A percentile compares a stretch with the other conserved stretches of the same genome.
phyloP scores from a whole-genome alignment of 805 yeast genomes.

The Metahyphopichia silvanorum region DNA sequence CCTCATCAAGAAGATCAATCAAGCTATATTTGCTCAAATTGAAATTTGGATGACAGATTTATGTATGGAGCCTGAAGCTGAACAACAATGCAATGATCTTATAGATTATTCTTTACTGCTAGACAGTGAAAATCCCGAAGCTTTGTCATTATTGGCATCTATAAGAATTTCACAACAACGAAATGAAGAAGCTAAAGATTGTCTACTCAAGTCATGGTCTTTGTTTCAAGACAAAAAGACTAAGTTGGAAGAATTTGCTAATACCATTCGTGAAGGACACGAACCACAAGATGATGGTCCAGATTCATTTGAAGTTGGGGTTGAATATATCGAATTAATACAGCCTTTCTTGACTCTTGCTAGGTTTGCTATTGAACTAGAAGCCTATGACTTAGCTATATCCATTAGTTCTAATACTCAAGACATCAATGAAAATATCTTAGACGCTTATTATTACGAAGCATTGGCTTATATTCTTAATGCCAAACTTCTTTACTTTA shows the following conservation, averaged over 20 bases:
- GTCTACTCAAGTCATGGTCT: conserved; percentile 69
- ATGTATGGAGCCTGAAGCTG: conserved; percentile 93
- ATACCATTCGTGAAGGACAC: conserved; percentile 9
- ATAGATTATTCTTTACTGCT: conserved; percentile 62
- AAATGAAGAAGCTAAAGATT: conserved; percentile 66
- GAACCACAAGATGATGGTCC: conserved; percentile 13
- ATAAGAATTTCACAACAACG: conserved; percentile 86
- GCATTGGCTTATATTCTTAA: conserved; percentile 65
- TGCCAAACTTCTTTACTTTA: conserved; percentile 23
- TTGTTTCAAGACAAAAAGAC: conserved; percentile 54
- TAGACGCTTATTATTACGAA: conserved; percentile 80
- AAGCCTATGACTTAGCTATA: conserved; percentile 61
- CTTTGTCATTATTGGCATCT: conserved; percentile 79
- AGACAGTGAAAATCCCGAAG: conserved; percentile 67
- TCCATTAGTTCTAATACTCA: conserved; percentile 64
- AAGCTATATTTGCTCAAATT: conserved; percentile 78
- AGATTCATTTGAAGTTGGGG: conserved; percentile 41
- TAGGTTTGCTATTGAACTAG: conserved; percentile 76
- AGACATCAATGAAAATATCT: conserved; percentile 79
- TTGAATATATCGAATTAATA: conserved; percentile 61
- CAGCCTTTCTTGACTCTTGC: conserved; percentile 73
- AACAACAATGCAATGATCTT: conserved; percentile 68
- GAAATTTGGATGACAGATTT: conserved; percentile 98
- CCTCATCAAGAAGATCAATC: conserved; percentile 58
- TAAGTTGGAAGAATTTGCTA: conserved; percentile 41